A percentile compares a stretch with the other conserved stretches of the same genome.
Evolutionary conservation across 2,329 filamentous ascomycete species (phyloP).

Genomic region (Pseudogymnoascus sp.): DNA sequence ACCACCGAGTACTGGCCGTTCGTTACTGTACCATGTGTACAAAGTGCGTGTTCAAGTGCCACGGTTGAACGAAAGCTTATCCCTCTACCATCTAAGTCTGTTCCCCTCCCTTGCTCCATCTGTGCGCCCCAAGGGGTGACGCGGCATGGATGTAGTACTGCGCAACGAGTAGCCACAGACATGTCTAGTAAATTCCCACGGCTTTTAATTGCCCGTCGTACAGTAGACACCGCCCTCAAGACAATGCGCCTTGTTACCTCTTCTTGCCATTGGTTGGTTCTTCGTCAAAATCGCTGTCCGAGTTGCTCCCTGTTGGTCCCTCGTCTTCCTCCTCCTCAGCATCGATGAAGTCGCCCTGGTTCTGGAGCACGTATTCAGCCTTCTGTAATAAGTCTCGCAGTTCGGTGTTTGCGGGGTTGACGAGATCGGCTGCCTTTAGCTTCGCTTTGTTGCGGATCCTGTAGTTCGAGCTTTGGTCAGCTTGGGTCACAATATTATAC

Average conservation of each 20-base stretch:
- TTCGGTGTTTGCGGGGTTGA: slow-evolving; percentile 59
- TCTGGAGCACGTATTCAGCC: slow-evolving; percentile 57
- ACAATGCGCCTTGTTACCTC: slow-evolving; percentile 9
- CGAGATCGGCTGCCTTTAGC: slow-evolving; percentile 61
- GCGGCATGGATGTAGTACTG: not conserved
- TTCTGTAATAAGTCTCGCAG: slow-evolving; percentile 56
- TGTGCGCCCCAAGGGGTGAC: slow-evolving; percentile 4
- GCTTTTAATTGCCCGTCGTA: not conserved
- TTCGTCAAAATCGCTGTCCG: slow-evolving; percentile 6
- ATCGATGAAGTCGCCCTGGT: slow-evolving; percentile 48
- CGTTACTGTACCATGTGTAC: not conserved
- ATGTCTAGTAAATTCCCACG: not conserved
- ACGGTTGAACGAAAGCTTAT: not conserved
- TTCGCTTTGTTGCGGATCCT: slow-evolving; percentile 62
- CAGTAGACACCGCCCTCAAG: not conserved
- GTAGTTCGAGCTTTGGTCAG: not conserved
- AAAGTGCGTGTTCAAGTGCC: not conserved
- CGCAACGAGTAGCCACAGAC: not conserved
- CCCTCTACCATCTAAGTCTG: not conserved
- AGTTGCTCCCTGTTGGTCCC: not conserved
- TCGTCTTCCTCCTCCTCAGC: slow-evolving; percentile 16
- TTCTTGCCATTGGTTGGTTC: slow-evolving; percentile 7
- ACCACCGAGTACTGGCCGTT: not conserved
- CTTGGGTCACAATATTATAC: not conserved
- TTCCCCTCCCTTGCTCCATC: not conserved